Evolutionary conservation across 2,329 filamentous ascomycete genomes (phyloP).

Genomic region (Apiospora kogelbergensis): DNA sequence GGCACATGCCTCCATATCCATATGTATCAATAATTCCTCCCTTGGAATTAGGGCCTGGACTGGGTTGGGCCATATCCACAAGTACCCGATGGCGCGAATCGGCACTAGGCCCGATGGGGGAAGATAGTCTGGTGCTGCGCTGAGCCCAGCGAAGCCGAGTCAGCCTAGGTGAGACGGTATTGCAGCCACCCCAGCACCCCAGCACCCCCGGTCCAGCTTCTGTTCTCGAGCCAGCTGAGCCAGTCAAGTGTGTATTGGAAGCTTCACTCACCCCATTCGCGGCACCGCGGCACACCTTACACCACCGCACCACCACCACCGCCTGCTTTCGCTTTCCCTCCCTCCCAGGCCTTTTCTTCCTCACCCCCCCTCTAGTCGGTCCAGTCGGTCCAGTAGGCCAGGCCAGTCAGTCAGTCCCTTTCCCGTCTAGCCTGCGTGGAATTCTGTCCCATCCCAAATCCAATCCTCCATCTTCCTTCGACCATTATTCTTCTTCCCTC

Average conservation of each 20-base stretch:
- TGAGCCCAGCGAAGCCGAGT: not conserved
- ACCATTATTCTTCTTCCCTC: not conserved
- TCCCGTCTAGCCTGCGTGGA: not conserved
- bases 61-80: not conserved
- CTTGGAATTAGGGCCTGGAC: too few species aligned
- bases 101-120: not conserved
- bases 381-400: not conserved
- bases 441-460: not conserved
- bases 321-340: not conserved
- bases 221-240: slow-evolving; percentile 5
- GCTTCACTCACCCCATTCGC: not conserved
- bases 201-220: too few species aligned
- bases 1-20: too few species aligned
- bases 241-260: not conserved
- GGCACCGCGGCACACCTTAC: not conserved
- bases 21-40: too few species aligned
- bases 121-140: not conserved
- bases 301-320: too few species aligned
- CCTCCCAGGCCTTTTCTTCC: not conserved
- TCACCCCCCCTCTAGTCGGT: not conserved
- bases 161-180: slow-evolving; percentile 2
- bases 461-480: not conserved
- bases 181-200: not conserved
- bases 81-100: not conserved
- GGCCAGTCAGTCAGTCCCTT: not conserved